Evolutionary conservation across 2,329 filamentous ascomycete species (phyloP).

Genomic region (Verticillium tricorpus): DNA sequence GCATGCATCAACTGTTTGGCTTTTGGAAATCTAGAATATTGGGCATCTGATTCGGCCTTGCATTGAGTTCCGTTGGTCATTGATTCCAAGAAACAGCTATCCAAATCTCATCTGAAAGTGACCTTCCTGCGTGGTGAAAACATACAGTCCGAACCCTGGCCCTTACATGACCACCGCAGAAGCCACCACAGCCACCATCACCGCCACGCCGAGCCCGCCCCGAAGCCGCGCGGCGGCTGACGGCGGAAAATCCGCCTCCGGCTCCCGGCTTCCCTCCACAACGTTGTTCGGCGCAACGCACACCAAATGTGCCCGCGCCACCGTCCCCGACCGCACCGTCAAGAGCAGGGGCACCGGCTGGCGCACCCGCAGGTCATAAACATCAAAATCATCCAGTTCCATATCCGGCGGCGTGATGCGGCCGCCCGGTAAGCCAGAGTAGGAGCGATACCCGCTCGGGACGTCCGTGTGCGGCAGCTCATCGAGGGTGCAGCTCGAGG

Average conservation of each 20-base stretch:
- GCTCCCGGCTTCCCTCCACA: constrained; percentile 3
- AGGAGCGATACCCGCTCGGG: background rate
- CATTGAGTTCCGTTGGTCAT: too few species aligned
- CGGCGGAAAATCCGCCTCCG: background rate
- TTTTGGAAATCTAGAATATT: too few species aligned
- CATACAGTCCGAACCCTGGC: too few species aligned
- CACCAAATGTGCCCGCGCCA: background rate
- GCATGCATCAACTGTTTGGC: too few species aligned
- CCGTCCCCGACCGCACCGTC: background rate
- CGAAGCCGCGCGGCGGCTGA: background rate
- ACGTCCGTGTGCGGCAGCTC: background rate
- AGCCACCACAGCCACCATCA: background rate
- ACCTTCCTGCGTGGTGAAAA: too few species aligned
- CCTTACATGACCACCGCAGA: background rate
- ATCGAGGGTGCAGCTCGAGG: background rate
- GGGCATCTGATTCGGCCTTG: too few species aligned
- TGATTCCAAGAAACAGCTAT: too few species aligned
- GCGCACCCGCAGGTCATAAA: constrained; percentile 1
- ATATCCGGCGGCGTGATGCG: background rate
- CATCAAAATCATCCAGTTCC: background rate
- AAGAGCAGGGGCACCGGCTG: constrained; percentile 3
- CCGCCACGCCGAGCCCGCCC: background rate
- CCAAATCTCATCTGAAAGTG: too few species aligned
- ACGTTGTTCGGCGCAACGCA: constrained; percentile 1
- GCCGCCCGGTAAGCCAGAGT: background rate